Evolutionary conservation across 2,329 filamentous ascomycete species (phyloP).

Genomic region (Claviceps sp.): DNA sequence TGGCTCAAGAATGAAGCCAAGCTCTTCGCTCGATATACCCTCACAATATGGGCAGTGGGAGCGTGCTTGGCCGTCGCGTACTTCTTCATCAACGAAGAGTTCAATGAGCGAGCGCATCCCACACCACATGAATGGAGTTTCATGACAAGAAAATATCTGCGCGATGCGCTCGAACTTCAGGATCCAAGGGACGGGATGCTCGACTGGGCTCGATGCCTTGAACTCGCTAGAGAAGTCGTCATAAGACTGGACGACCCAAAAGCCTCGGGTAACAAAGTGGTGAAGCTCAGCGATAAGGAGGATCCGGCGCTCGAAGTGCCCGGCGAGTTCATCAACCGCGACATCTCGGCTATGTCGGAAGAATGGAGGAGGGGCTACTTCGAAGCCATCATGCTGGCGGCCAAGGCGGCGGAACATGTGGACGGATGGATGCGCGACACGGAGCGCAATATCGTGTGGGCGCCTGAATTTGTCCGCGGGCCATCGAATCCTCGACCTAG

Average conservation of each 20-base stretch:
- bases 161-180: conserved; percentile 48
- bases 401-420: conserved; percentile 63
- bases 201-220: conserved; percentile 57
- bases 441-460: conserved; percentile 52
- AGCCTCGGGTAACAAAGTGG: conserved; percentile 54
- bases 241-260: conserved; percentile 54
- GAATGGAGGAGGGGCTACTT: conserved; percentile 80
- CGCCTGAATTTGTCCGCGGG: conserved; percentile 60
- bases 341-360: conserved; percentile 64
- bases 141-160: conserved; percentile 52
- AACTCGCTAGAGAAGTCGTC: conserved; percentile 46
- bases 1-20: conserved; percentile 60
- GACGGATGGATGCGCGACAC: conserved; percentile 67
- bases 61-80: conserved; percentile 46
- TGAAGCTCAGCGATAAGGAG: conserved; percentile 44
- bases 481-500: conserved; percentile 72
- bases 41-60: conserved; percentile 51
- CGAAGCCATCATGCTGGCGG: conserved; percentile 65
- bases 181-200: conserved; percentile 37
- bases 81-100: conserved; percentile 58
- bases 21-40: conserved; percentile 53
- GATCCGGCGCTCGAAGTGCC: conserved; percentile 55
- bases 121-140: conserved; percentile 74
- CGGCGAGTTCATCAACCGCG: conserved; percentile 48
- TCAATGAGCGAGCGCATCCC: conserved; percentile 61